Conservation (phyloP, 768 basidiomycete genomes). For the Kwoniella shandongensis region DNA sequence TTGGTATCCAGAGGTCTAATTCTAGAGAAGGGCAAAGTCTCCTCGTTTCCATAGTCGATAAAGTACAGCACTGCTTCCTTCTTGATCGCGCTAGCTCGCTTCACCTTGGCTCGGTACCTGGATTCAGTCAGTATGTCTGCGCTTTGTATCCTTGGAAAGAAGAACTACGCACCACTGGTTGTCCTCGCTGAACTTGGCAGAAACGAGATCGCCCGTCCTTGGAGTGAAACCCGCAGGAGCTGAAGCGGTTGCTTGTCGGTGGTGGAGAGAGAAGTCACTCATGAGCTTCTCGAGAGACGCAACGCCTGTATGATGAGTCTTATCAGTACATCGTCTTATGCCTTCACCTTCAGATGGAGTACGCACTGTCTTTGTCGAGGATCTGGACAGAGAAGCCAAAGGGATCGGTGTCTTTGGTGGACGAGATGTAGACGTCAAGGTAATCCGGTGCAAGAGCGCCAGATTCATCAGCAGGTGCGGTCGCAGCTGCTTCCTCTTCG, state of each 20-base stretch:
- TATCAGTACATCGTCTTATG: neutral
- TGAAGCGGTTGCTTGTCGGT: slow-evolving; percentile 63
- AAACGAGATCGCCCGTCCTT: slow-evolving; percentile 82
- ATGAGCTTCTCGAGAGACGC: slow-evolving; percentile 89
- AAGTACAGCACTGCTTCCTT: slow-evolving; percentile 93
- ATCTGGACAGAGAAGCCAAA: slow-evolving; percentile 91
- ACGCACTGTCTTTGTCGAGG: slow-evolving; percentile 80
- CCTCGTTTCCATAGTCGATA: slow-evolving; percentile 84
- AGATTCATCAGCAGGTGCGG: slow-evolving; percentile 55
- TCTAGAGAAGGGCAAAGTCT: slow-evolving; percentile 70
- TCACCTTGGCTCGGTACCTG: slow-evolving; percentile 83
- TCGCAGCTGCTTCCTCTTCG: slow-evolving; percentile 61
- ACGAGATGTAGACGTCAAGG: slow-evolving; percentile 86
- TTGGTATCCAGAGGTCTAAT: slow-evolving; percentile 85
- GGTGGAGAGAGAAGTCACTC: slow-evolving; percentile 86
- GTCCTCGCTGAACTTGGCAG: slow-evolving; percentile 79
- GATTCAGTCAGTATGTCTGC: neutral
- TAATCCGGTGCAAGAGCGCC: slow-evolving; percentile 73
- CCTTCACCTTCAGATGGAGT: neutral
- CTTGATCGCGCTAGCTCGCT: slow-evolving; percentile 78
- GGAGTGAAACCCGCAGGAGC: slow-evolving; percentile 72
- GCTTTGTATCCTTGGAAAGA: neutral
- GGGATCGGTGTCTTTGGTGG: slow-evolving; percentile 64
- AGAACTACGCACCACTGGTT: slow-evolving; percentile 70
- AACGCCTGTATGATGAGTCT: slow-evolving; percentile 63